Conservation (phyloP, 1,139 yeast genomes). For the Spencermartinsiella ligniputridi region DNA sequence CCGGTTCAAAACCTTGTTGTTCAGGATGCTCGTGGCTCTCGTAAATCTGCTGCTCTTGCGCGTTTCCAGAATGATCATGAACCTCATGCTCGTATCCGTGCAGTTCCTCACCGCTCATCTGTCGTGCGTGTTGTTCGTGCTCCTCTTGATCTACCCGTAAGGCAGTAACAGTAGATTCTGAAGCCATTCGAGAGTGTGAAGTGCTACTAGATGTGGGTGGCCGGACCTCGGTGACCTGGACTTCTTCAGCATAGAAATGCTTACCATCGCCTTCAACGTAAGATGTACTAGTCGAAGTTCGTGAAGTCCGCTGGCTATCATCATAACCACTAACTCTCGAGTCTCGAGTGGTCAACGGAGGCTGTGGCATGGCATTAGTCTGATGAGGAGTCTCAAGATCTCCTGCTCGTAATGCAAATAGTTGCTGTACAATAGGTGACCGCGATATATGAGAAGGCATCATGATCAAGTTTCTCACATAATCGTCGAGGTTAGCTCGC, state of each 20-base stretch:
- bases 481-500: slow-evolving; percentile 77
- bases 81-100: neutral
- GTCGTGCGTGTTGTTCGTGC: slow-evolving; percentile 3
- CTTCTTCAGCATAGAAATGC: neutral
- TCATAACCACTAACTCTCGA: neutral
- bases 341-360: slow-evolving; percentile 16
- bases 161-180: slow-evolving; percentile 19
- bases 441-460: slow-evolving; percentile 76
- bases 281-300: neutral
- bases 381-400: slow-evolving; percentile 47
- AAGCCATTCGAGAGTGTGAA: slow-evolving; percentile 17
- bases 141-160: slow-evolving; percentile 5
- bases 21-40: neutral
- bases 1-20: neutral
- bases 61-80: neutral
- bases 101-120: neutral
- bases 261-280: slow-evolving; percentile 1
- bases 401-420: slow-evolving; percentile 67
- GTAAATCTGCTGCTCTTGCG: neutral
- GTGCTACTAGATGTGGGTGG: neutral
- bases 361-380: slow-evolving; percentile 40
- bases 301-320: neutral
- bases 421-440: slow-evolving; percentile 56
- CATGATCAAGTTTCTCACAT: slow-evolving; percentile 67
- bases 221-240: neutral